Base-by-base conservation (phyloP, 148 eudicot genomes). In the Heliamphora exappendiculata region DNA sequence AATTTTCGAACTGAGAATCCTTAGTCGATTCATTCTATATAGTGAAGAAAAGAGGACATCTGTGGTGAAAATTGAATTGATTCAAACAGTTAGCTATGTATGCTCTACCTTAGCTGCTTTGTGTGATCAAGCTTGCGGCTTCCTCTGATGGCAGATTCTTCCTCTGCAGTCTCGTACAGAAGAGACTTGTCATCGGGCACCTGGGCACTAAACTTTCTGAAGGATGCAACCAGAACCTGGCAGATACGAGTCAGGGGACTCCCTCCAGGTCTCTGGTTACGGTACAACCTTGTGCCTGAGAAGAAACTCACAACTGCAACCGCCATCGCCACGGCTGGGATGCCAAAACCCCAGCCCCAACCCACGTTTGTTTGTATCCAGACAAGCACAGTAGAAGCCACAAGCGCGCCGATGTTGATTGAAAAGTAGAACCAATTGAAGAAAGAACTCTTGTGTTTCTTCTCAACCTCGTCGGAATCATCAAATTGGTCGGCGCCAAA, bases 361-460 rank as follows among this genome's bases (percentile, higher is more conserved):
- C 81, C 81, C 28, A 78, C 81, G 51, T 78, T 72, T 22, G 69
- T 78, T 57, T 78, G 81, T 50, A 78, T 39, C 76, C 76, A 78
- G 37, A 78, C 81, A 9, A 78, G 72, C 57, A 78, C 81, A 1
- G 76, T 60, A 0, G 81, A 50, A n/a, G 81, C 76, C 13, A 78
- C 60, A 4, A 78, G 72, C 6, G 81, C 81, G 1, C 81, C 81
- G 0, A 72, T 39, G 42, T 78, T 78, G 39, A 78, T 78, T 3
- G 80, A 78, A 28, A 78, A 78, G 62, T 78, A 78, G 70, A 70
- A 78, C 80, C 80, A 78, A 39, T 70, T 78, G 62, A 78, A 78
- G 68, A 78, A 78, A 0, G 80, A 78, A 26, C 75, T 71, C 51
- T 78, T 78, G 41, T 54, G 62, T 14, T 78, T 63, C 62, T 51